Conservation (phyloP, 192 early-diverging fungal species). For the Backusella liffmaniae region DNA sequence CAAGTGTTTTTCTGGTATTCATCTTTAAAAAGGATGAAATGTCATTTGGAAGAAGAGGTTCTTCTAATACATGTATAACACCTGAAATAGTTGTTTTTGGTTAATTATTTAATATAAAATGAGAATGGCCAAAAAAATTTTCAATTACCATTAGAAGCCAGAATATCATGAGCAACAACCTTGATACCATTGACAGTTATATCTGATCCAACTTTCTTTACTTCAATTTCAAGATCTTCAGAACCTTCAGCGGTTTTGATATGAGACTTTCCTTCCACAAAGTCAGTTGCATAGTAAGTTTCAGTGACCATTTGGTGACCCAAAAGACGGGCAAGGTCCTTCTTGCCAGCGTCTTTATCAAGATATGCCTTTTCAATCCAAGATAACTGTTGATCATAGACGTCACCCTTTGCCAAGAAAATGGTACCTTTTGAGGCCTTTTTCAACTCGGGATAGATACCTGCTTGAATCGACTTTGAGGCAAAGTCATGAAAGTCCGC, state of each 20-base stretch:
- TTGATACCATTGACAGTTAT: slow-evolving; percentile 28
- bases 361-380: slow-evolving; percentile 31
- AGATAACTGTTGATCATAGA: slow-evolving; percentile 30
- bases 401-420: slow-evolving; percentile 40
- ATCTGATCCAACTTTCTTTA: background rate
- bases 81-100: slow-evolving; percentile 40
- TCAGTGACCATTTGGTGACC: slow-evolving; percentile 45
- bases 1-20: slow-evolving; percentile 32
- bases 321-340: slow-evolving; percentile 39
- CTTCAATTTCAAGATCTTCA: slow-evolving; percentile 20
- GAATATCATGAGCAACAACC: slow-evolving; percentile 31
- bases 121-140: background rate
- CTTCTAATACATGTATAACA: slow-evolving; percentile 37
- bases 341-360: slow-evolving; percentile 26
- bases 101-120: slow-evolving; percentile 48
- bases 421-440: slow-evolving; percentile 41
- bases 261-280: slow-evolving; percentile 21
- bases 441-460: slow-evolving; percentile 24
- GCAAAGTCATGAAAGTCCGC: slow-evolving; percentile 28
- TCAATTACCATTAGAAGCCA: slow-evolving; percentile 44
- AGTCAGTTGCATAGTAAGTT: slow-evolving; percentile 35
- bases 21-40: slow-evolving; percentile 8
- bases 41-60: slow-evolving; percentile 16
- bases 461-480: slow-evolving; percentile 18
- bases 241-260: slow-evolving; percentile 20